Base-by-base conservation (phyloP, 768 basidiomycete genomes). In the Amanita rubescens region DNA sequence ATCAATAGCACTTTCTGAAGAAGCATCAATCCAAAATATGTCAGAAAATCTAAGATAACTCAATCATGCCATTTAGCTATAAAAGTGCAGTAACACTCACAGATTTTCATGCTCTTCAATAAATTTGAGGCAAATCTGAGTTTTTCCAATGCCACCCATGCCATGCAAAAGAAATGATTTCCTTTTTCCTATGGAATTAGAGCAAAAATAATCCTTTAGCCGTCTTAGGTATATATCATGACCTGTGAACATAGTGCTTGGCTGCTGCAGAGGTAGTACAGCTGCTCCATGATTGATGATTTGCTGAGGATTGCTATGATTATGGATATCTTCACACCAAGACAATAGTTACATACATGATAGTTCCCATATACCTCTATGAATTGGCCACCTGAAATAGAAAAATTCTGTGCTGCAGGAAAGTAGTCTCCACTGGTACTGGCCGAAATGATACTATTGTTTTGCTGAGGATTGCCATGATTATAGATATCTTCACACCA, bases 1-100 rank as follows among this genome's bases (percentile, higher is more conserved):
- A n/a, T n/a, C n/a, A n/a, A n/a, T n/a, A n/a, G n/a, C n/a, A n/a
- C n/a, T n/a, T n/a, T n/a, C n/a, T n/a, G n/a, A n/a, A n/a, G n/a
- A n/a, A n/a, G n/a, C n/a, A n/a, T n/a, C n/a, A n/a, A n/a, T n/a
- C 59, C 61, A 63, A 34, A 63, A 63, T 37, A 60, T 56, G 25
- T 51, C 10, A 49, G 46, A 57, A 52, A 33, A 59, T 43, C 25
- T 37, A 15, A 17, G 14, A 52, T 30, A 57, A 52, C 42, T 55
- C 60, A 42, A 53, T 55, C 25, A 58, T 60, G 41, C 3, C 50
- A 41, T 57, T 58, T 32, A 61, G 58, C 46, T 61, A 54, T 8
- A 63, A 51, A 8, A 63, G 54, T n/a, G n/a, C n/a, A n/a, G n/a
- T n/a, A 47, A 55, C 54, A n/a, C n/a, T n/a, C n/a, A n/a, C n/a